Conservation (phyloP, 805 yeast species). For the Candida manassasensis region DNA sequence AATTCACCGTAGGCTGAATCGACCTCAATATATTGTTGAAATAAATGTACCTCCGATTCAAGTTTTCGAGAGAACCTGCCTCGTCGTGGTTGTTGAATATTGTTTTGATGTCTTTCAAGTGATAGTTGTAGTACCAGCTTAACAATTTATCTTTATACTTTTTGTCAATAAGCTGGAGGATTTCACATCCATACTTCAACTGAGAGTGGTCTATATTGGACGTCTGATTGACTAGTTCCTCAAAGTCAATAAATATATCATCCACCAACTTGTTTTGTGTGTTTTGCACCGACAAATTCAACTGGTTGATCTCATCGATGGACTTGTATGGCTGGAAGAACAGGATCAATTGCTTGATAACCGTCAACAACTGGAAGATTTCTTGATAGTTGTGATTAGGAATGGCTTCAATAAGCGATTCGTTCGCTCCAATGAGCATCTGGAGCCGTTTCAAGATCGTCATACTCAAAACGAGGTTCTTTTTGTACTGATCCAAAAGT, state of each 20-base stretch:
- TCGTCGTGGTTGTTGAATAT: slow-evolving; percentile 82
- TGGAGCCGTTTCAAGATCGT: slow-evolving; percentile 82
- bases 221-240: slow-evolving; percentile 33
- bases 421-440: slow-evolving; percentile 75
- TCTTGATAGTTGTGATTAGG: slow-evolving; percentile 47
- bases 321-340: slow-evolving; percentile 79
- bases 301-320: slow-evolving; percentile 69
- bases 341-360: slow-evolving; percentile 65
- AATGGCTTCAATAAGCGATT: slow-evolving; percentile 47
- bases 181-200: slow-evolving; percentile 61
- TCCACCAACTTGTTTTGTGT: slow-evolving; percentile 60
- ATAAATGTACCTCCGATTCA: slow-evolving; percentile 75
- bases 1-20: slow-evolving; percentile 47
- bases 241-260: slow-evolving; percentile 72
- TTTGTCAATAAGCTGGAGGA: slow-evolving; percentile 61
- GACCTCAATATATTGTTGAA: slow-evolving; percentile 65
- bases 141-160: slow-evolving; percentile 55
- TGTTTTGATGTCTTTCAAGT: slow-evolving; percentile 66
- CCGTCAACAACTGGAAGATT: slow-evolving; percentile 58
- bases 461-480: slow-evolving; percentile 78
- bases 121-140: slow-evolving; percentile 67
- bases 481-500: slow-evolving; percentile 73
- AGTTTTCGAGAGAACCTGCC: slow-evolving; percentile 90
- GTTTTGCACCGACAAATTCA: slow-evolving; percentile 55
- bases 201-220: slow-evolving; percentile 22